Conservation (phyloP, 331 rosid species). For the Prunus yedoensis region DNA sequence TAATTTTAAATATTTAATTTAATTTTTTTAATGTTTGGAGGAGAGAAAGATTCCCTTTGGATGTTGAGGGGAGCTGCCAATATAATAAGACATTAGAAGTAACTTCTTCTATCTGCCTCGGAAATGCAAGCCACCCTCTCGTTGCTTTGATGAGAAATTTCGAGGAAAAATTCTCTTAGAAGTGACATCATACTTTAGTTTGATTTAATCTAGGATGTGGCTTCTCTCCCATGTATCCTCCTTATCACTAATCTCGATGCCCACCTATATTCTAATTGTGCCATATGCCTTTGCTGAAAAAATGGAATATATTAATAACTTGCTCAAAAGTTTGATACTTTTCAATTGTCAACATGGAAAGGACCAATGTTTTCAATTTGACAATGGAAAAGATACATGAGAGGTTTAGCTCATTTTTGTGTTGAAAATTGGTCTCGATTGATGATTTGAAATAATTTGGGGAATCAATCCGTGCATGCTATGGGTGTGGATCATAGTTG, state of each 20-base stretch:
- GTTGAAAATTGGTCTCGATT: too few species aligned
- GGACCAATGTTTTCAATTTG: too few species aligned
- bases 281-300: too few species aligned
- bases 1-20: not conserved
- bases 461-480: too few species aligned
- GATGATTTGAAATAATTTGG: too few species aligned
- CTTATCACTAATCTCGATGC: slow-evolving; percentile 1
- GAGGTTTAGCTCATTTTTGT: too few species aligned
- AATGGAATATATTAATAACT: too few species aligned
- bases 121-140: slow-evolving; percentile 49
- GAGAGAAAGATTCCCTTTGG: slow-evolving; percentile 41
- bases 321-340: too few species aligned
- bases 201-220: slow-evolving; percentile 18
- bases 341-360: too few species aligned
- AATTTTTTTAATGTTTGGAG: not conserved
- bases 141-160: slow-evolving; percentile 23
- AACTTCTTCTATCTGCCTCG: slow-evolving; percentile 40
- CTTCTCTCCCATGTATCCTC: slow-evolving; percentile 11
- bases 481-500: too few species aligned
- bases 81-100: slow-evolving; percentile 26
- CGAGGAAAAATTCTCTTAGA: slow-evolving; percentile 12
- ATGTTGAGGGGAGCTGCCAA: slow-evolving; percentile 21
- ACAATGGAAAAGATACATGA: too few species aligned
- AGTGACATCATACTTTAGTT: slow-evolving; percentile 16
- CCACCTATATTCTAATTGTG: not conserved